These are phyloP conservation scores for Trametopsis cervina DNA, from an alignment of 768 basidiomycete species.

Conservation along the genomic window DNA sequence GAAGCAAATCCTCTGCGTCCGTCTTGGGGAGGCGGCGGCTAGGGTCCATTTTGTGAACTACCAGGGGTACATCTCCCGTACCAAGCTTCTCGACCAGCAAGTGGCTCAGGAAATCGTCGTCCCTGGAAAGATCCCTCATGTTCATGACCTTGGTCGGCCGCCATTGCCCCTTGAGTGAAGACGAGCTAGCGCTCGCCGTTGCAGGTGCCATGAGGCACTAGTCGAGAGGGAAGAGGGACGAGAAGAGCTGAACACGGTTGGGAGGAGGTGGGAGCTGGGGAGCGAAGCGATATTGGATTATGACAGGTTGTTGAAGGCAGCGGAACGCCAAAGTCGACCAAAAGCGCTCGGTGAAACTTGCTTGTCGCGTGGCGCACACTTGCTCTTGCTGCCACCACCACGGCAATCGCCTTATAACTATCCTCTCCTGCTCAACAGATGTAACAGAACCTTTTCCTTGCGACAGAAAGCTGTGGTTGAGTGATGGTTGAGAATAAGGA, in stretches of 20 bases:
- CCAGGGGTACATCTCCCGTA: conserved; percentile 69
- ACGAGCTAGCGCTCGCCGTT: conserved; percentile 18
- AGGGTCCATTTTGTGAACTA: conserved; percentile 88
- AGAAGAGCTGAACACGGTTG: conserved; percentile 8
- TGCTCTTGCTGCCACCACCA: not conserved
- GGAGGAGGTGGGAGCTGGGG: conserved; percentile 11
- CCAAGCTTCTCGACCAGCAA: conserved; percentile 86
- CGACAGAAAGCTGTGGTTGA: not conserved
- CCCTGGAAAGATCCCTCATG: conserved; percentile 82
- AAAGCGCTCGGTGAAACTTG: conserved; percentile 8
- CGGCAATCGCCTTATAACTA: not conserved
- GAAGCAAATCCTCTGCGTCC: conserved; percentile 57
- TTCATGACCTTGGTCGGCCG: conserved; percentile 86
- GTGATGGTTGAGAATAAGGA: not conserved
- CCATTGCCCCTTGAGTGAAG: conserved; percentile 37
- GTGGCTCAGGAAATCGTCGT: conserved; percentile 89
- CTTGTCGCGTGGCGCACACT: conserved; percentile 13
- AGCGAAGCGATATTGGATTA: conserved; percentile 6
- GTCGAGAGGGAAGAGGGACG: conserved; percentile 6
- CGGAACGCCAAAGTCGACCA: conserved; percentile 9
- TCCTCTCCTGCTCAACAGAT: not conserved
- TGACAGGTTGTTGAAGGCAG: not conserved
- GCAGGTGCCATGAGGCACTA: conserved; percentile 17
- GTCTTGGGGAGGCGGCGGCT: conserved; percentile 73
- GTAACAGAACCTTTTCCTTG: not conserved